Base-by-base conservation (phyloP, 805 yeast genomes). In the Wickerhamiella hasegawae region DNA sequence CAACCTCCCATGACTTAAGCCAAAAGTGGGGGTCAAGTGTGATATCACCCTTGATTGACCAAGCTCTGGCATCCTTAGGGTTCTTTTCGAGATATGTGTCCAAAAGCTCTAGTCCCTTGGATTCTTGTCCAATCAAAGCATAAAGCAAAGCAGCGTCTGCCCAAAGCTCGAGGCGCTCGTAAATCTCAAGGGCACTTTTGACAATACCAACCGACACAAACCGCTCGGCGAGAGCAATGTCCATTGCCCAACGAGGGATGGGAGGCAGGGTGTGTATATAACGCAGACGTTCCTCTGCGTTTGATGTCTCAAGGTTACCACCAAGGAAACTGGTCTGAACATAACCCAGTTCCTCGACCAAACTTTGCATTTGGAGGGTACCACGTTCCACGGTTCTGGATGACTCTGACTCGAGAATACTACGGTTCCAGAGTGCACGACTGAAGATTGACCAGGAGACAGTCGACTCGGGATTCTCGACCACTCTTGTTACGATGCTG, bases 361-460 rank as follows among this genome's bases (percentile, higher is more conserved):
- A 61, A 3, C 93, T 76, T 36, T 85, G 87, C 76, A 90, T 75
- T 57, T 90, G 98, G 34, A 90, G 62, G 4, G 85, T 74, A 34
- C 97, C 97, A 53, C 98, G 69, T 58, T 90, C 97, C 18, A 87
- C 76, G 1, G 96, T 87, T 51, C 79, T 75, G 1, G 93, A 73
- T 44, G 73, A 75, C 33, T 67, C 65, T 0, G 94, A 70, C 53
- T 90, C 98, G 25, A 85, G 60, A 16, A 80, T 47, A 5, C 95
- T 82, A 53, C 97, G 70, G 49, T 77, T 80, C 95, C 96, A 90
- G 30, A 90, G 60, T 0, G 93, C 79, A 42, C 85, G 65, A 2
- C 85, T 71, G 48, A 75, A 83, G 3, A 87, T 54, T 1, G 79
- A 58, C 84, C 94, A 84, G 53, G 81, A 78, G 14, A 69, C 66